A percentile compares a stretch with the other conserved stretches of the same genome.
These are phyloP conservation scores for Diaporthe ampelina DNA, from an alignment of 2,329 filamentous ascomycete species.

Conservation along the genomic window DNA sequence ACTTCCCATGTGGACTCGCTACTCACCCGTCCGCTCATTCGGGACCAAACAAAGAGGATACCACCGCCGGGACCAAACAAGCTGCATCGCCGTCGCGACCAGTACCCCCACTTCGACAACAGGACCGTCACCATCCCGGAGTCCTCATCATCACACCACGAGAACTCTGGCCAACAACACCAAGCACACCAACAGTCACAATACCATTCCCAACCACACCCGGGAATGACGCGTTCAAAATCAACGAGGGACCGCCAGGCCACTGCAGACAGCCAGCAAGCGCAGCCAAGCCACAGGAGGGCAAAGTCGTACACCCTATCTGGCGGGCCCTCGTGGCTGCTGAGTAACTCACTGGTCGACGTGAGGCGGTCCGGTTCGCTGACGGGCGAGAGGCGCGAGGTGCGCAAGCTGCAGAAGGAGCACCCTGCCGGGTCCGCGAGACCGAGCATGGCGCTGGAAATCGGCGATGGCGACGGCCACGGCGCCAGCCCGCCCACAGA, in stretches of 20 bases:
- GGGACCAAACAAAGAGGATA: conserved; percentile 37
- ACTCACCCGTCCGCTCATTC: conserved; percentile 12
- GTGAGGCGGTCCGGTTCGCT: conserved; percentile 29
- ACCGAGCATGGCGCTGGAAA: conserved; percentile 32
- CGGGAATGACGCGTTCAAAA: conserved; percentile 1
- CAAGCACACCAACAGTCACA: not conserved
- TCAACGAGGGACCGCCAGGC: conserved; percentile 5
- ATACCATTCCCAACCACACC: not conserved
- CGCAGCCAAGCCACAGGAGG: conserved; percentile 27
- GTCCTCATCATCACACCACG: conserved; percentile 17
- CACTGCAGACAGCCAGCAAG: not conserved
- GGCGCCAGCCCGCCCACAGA: not conserved
- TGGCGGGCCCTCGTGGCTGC: conserved; percentile 34
- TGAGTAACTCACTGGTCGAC: conserved; percentile 25
- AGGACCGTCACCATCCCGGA: conserved; percentile 25
- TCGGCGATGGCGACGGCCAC: conserved; percentile 21
- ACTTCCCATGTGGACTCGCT: conserved; percentile 24
- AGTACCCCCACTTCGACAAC: conserved; percentile 36
- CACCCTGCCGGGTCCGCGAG: conserved; percentile 39
- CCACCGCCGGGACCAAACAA: conserved; percentile 24
- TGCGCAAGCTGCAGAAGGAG: conserved; percentile 41
- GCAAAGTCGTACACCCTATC: conserved; percentile 30
- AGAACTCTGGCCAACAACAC: not conserved
- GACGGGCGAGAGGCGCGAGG: conserved; percentile 41
- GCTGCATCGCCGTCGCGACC: conserved; percentile 36